A percentile compares a stretch with the other conserved stretches of the same genome.
Evolutionary conservation across 2,329 filamentous ascomycete genomes (phyloP).

Genomic region (Colletotrichum tropicicola): DNA sequence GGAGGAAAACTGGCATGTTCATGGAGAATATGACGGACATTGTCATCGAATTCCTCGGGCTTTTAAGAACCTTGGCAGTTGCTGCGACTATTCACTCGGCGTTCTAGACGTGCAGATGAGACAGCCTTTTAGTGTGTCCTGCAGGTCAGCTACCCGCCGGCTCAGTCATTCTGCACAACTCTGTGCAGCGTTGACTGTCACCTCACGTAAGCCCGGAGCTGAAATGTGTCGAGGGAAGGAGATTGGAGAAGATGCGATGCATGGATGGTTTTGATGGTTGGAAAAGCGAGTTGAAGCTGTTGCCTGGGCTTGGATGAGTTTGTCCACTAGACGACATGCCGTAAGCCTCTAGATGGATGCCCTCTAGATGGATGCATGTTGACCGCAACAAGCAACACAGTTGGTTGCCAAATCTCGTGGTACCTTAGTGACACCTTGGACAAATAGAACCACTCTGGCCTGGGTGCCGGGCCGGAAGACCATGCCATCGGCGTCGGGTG

Average conservation of each 20-base stretch:
- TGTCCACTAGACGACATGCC: no score
- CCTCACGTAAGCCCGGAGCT: conserved; percentile 16
- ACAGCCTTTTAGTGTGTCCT: neutral
- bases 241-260: neutral
- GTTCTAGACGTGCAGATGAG: neutral
- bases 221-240: neutral
- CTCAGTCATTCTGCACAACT: neutral
- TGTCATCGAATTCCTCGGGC: neutral
- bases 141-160: neutral
- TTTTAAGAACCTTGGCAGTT: neutral
- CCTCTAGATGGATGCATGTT: neutral
- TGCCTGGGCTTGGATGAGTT: no score
- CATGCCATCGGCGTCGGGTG: neutral
- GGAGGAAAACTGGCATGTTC: neutral
- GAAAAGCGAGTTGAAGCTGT: no score
- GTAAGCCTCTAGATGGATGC: no score
- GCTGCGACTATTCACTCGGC: neutral
- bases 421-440: neutral
- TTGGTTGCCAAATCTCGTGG: neutral
- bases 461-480: neutral
- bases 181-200: neutral
- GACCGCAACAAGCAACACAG: no score
- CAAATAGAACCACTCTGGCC: neutral
- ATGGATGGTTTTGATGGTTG: no score
- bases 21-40: neutral